A percentile compares a stretch with the other conserved stretches of the same genome.
Conservation (phyloP, 179 eudicot genomes). For the Vitellaria paradoxa region DNA sequence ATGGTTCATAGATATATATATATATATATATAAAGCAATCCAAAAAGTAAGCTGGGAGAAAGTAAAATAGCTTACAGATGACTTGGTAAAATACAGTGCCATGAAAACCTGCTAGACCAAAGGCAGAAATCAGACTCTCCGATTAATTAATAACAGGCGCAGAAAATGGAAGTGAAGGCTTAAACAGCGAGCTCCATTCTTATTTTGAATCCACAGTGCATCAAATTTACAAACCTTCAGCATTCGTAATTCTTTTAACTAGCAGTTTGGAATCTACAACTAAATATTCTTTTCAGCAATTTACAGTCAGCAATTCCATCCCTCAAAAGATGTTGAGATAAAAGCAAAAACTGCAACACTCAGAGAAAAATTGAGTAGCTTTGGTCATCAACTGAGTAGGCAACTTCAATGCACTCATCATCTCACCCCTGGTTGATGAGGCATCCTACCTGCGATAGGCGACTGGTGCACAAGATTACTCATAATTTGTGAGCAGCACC, state of each 20-base stretch:
- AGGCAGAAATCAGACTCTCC: no score
- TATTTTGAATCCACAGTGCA: neutral
- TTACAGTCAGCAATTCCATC: neutral
- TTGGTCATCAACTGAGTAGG: slow-evolving; percentile 1
- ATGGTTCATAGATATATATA: no score
- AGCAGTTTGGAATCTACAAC: neutral
- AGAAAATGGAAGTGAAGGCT: neutral
- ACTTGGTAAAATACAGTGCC: no score
- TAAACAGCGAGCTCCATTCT: neutral
- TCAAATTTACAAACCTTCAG: neutral
- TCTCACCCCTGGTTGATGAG: neutral
- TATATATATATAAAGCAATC: no score
- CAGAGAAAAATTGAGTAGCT: neutral
- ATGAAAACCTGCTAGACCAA: no score
- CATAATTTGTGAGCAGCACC: neutral
- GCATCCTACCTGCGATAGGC: neutral
- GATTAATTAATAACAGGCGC: neutral
- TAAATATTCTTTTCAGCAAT: neutral
- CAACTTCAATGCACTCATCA: neutral
- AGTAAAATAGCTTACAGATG: no score
- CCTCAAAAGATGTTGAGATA: neutral
- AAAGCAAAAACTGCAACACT: neutral
- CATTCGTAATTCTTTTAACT: neutral
- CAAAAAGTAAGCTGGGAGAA: no score
- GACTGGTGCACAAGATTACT: no score